Conservation (phyloP, 2,329 filamentous ascomycete species). For the Curvularia eragrostidis region DNA sequence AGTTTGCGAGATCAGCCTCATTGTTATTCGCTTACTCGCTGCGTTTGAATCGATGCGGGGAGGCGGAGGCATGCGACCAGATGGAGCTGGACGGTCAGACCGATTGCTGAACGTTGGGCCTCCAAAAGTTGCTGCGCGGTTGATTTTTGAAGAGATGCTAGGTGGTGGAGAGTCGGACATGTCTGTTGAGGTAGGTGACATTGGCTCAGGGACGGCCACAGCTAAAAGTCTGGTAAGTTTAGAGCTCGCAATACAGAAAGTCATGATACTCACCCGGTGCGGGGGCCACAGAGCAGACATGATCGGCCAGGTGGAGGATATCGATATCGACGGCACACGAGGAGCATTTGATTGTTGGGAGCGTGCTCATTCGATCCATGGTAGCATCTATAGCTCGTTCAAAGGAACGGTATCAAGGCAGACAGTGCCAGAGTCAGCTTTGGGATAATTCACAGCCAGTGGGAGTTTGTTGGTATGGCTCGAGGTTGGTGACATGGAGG, state of each 20-base stretch:
- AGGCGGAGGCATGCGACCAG: slow-evolving; percentile 57
- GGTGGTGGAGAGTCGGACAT: slow-evolving; percentile 15
- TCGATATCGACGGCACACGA: slow-evolving; percentile 67
- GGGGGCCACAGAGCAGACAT: slow-evolving; percentile 66
- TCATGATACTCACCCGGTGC: slow-evolving; percentile 53
- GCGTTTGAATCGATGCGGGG: slow-evolving; percentile 63
- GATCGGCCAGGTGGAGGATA: slow-evolving; percentile 85
- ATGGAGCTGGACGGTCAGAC: slow-evolving; percentile 44
- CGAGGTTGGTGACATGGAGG: slow-evolving; percentile 34
- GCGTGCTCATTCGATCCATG: slow-evolving; percentile 42
- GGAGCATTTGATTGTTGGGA: slow-evolving; percentile 51
- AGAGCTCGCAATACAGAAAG: neutral
- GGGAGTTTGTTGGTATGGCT: slow-evolving; percentile 23
- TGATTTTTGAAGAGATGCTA: slow-evolving; percentile 32
- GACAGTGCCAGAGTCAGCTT: slow-evolving; percentile 12
- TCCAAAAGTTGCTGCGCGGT: slow-evolving; percentile 43
- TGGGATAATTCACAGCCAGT: slow-evolving; percentile 24
- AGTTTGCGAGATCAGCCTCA: neutral
- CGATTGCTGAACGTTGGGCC: slow-evolving; percentile 38
- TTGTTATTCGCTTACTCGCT: slow-evolving; percentile 60
- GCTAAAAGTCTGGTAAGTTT: slow-evolving; percentile 27
- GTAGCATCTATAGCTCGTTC: slow-evolving; percentile 21
- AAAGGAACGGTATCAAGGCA: slow-evolving; percentile 12
- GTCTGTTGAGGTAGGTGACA: slow-evolving; percentile 18
- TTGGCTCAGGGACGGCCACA: slow-evolving; percentile 19